phyloP scores from a whole-genome alignment of 176 grass and related monocot genomes.

The Bolboschoenus planiculmis region DNA sequence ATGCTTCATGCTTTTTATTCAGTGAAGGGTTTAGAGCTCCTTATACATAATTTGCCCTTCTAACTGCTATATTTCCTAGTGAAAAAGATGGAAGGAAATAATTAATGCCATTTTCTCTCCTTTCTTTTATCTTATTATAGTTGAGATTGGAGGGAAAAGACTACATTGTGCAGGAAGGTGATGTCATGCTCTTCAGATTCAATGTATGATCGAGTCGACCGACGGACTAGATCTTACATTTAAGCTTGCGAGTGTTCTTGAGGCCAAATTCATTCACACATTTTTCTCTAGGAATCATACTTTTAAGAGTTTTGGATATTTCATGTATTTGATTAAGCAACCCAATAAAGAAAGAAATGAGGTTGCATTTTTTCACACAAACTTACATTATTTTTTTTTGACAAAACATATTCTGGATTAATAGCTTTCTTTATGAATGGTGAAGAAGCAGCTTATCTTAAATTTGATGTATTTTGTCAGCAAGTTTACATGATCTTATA shows the following conservation, averaged over 20 bases:
- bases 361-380: neutral
- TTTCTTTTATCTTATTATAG: slow-evolving; percentile 35
- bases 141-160: slow-evolving; percentile 93
- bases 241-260: neutral
- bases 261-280: neutral
- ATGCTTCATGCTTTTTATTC: neutral
- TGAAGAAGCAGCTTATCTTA: neutral
- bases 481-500: neutral
- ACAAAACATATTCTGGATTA: neutral
- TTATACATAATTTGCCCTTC: neutral
- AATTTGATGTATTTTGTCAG: neutral
- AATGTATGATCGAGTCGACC: slow-evolving; percentile 52
- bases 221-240: neutral
- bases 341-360: neutral
- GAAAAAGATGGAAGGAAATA: neutral
- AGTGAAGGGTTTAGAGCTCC: neutral
- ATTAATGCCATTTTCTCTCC: neutral
- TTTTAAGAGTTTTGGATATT: neutral
- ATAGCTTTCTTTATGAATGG: neutral
- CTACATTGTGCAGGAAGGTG: slow-evolving; percentile 86
- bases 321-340: slow-evolving; percentile 7
- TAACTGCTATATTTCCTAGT: neutral
- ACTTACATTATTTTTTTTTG: neutral
- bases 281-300: neutral
- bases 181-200: slow-evolving; percentile 96